These are phyloP conservation scores for Oropetium thomaeum DNA, from an alignment of 176 grass and related monocot species.

Conservation along the genomic window DNA sequence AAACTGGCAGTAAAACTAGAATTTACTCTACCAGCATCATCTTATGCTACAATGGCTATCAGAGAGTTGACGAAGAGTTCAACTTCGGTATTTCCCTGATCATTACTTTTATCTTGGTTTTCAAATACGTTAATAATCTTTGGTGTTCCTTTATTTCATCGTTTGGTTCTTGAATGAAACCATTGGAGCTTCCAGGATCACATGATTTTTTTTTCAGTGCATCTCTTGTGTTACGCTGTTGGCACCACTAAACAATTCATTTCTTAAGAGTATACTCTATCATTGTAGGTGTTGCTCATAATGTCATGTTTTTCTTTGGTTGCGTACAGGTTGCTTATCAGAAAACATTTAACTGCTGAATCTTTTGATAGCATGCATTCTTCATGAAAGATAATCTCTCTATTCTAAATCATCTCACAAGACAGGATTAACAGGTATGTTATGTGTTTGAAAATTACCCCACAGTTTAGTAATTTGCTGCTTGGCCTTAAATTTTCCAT, in stretches of 20 bases:
- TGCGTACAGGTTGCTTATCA: constrained; percentile 71
- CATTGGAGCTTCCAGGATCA: neutral
- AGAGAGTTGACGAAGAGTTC: constrained; percentile 90
- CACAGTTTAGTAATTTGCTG: neutral
- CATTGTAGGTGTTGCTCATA: constrained; percentile 7
- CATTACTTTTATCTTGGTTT: neutral
- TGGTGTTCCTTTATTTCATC: neutral
- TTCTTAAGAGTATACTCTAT: neutral
- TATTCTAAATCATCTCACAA: neutral
- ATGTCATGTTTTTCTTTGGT: neutral
- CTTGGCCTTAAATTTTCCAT: neutral
- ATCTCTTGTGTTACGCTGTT: neutral
- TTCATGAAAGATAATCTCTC: constrained; percentile 4
- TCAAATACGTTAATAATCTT: neutral
- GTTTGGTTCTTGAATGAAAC: constrained; percentile 11
- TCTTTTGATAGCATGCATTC: neutral
- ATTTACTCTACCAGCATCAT: constrained; percentile 91
- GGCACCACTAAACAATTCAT: neutral
- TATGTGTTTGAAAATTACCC: neutral
- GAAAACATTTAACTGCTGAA: constrained; percentile 60
- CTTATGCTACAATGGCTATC: constrained; percentile 96
- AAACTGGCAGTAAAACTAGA: constrained; percentile 76
- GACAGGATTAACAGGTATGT: neutral
- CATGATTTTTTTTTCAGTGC: constrained; percentile 11
- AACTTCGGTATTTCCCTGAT: constrained; percentile 59